Evolutionary conservation across 2,329 filamentous ascomycete genomes (phyloP).

Genomic region (Botryotinia narcissicola): DNA sequence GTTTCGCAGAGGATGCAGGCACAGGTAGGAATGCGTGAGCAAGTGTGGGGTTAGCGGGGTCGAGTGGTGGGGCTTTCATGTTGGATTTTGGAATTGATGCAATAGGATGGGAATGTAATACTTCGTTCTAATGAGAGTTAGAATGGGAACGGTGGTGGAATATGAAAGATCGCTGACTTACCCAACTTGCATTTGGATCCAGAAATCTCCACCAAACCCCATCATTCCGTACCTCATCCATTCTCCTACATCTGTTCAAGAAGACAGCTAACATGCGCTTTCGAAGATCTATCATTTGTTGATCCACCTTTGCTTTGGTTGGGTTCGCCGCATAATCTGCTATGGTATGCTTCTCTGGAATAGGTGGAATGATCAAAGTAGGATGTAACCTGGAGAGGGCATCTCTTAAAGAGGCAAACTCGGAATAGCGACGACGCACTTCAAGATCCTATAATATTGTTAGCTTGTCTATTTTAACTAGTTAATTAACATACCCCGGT

Average conservation of each 20-base stretch:
- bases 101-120: conserved; percentile 88
- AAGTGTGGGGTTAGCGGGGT: conserved; percentile 86
- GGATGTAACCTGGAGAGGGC: conserved; percentile 90
- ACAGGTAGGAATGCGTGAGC: conserved; percentile 87
- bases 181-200: conserved; percentile 98
- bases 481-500: conserved; percentile 65
- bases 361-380: conserved; percentile 91
- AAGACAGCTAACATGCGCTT: conserved; percentile 98
- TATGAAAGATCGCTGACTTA: conserved; percentile 45
- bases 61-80: conserved; percentile 89
- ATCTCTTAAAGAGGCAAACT: conserved; percentile 87
- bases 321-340: conserved; percentile 97
- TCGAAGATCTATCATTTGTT: conserved; percentile 91
- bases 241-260: conserved; percentile 85
- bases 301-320: conserved; percentile 96
- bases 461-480: conserved; percentile 23
- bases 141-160: conserved; percentile 14
- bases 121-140: conserved; percentile 70
- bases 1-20: conserved; percentile 79
- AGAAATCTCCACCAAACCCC: conserved; percentile 98
- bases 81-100: conserved; percentile 91
- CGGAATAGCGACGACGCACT: conserved; percentile 91
- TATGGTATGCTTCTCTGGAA: conserved; percentile 98
- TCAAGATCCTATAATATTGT: conserved; percentile 71
- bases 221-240: conserved; percentile 89